Evolutionary conservation across 2,329 filamentous ascomycete genomes (phyloP).

Genomic region (Penicillium sp.): DNA sequence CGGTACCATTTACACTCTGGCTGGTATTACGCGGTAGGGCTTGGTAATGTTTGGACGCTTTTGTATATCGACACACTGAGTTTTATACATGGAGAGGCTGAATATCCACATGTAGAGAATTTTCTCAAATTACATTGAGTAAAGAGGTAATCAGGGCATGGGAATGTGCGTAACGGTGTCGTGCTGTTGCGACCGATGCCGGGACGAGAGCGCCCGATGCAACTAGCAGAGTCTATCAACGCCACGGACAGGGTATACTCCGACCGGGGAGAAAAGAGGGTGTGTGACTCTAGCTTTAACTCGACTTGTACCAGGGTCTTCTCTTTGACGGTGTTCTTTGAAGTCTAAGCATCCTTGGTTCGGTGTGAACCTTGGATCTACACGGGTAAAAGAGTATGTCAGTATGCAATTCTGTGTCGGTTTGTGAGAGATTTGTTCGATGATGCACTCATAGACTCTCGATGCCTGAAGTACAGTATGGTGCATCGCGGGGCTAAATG

Average conservation of each 20-base stretch:
- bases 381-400: background rate
- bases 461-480: background rate
- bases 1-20: background rate
- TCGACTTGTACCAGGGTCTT: no score
- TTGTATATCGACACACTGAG: background rate
- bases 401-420: background rate
- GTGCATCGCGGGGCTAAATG: constrained; percentile 10
- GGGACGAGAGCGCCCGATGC: constrained; percentile 10
- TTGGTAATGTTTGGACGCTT: background rate
- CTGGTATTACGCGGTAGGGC: background rate
- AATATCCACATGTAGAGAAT: background rate
- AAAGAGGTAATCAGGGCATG: background rate
- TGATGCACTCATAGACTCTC: background rate
- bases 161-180: background rate
- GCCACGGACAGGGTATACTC: constrained; percentile 12
- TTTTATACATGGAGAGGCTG: background rate
- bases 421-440: background rate
- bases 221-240: constrained; percentile 16
- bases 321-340: background rate
- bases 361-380: background rate
- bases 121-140: background rate
- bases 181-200: constrained; percentile 2
- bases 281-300: constrained; percentile 5
- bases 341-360: background rate
- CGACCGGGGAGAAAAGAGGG: constrained; percentile 1